Conservation (phyloP, 306 rosid species). For the Carpinus fangiana region DNA sequence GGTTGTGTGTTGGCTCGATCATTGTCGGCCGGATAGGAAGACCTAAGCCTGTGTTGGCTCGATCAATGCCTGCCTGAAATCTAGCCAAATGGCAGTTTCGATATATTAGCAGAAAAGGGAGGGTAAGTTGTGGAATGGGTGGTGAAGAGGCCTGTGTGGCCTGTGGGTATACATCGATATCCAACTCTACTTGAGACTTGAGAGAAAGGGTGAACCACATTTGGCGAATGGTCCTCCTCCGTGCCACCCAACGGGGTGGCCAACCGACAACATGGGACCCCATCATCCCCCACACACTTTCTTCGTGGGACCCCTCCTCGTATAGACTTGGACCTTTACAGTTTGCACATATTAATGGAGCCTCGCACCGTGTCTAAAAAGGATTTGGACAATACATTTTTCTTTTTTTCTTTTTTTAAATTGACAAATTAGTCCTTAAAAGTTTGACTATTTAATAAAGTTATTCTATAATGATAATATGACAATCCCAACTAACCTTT, state of each 20-base stretch:
- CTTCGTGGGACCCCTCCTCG: slow-evolving; percentile 35
- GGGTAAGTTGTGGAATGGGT: slow-evolving; percentile 32
- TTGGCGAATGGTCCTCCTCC: slow-evolving; percentile 47
- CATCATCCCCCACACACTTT: neutral
- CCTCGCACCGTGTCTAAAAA: neutral
- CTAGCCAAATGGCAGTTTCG: slow-evolving; percentile 28
- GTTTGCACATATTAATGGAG: slow-evolving; percentile 8
- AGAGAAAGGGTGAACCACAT: slow-evolving; percentile 22
- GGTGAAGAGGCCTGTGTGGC: slow-evolving; percentile 6
- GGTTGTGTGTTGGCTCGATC: slow-evolving; percentile 45
- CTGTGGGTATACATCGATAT: slow-evolving; percentile 26
- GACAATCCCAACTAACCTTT: no score
- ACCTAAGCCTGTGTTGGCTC: slow-evolving; percentile 38
- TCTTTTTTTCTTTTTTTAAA: neutral
- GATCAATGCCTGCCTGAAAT: slow-evolving; percentile 13
- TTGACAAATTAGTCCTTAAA: no score
- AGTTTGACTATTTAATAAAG: no score
- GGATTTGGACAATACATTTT: neutral
- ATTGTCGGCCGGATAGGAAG: slow-evolving; percentile 43
- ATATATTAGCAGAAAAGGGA: slow-evolving; percentile 23
- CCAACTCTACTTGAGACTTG: slow-evolving; percentile 10
- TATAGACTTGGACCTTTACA: slow-evolving; percentile 14
- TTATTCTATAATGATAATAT: no score
- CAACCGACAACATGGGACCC: slow-evolving; percentile 71
- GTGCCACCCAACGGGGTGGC: slow-evolving; percentile 61